Evolutionary conservation across 2,329 filamentous ascomycete genomes (phyloP), one percentile per base, ranked within the genome.

Genomic region (Leptodontidium sp.): DNA sequence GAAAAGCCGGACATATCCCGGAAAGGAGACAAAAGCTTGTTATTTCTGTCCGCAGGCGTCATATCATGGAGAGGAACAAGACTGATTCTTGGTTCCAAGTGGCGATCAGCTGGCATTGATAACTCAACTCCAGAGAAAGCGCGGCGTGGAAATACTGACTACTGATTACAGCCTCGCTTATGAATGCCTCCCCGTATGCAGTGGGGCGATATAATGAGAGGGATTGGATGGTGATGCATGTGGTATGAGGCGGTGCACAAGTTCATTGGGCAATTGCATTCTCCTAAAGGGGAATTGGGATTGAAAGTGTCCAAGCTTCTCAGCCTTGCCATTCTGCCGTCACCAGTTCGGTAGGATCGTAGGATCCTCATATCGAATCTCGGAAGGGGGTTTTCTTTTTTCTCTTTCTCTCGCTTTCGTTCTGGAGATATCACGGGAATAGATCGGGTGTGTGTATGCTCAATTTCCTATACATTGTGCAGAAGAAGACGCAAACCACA

Each of bases 81-180:
- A 53, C 15, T 29, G 24, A 2, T 32, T 29, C 11, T 53, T 29
- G 24, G 1, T 32, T 5, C 4, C 4, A 53, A 53, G 50, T 53
- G 50, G 24, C 50, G 50, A 24, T 53, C 24, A 53, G 11, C 14
- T 32, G 2, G 17, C 1, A 53, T 12, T 17, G n/a, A 24, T 40
- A 58, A 32, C 29, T 32, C 29, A 32, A 6, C 29, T 32, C 6
- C 29, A 32, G 29, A 32, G 29, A 6, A 32, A 6, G 29, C 3
- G 6, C 29, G 29, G 29, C 29, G 29, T 32, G 29, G 29, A 32
- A 32, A 32, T 32, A 32, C 14, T 40, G 21, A 26, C n/a, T 17
- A 26, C 24, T 43, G 57, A 43, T 59, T 24, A 59, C 57, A 43
- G 21, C 5, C 57, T 43, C 35, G 57, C 57, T 59, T 59, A 59